Conservation (phyloP, 495 filamentous ascomycete genomes). For the Talaromyces thailandensis region DNA sequence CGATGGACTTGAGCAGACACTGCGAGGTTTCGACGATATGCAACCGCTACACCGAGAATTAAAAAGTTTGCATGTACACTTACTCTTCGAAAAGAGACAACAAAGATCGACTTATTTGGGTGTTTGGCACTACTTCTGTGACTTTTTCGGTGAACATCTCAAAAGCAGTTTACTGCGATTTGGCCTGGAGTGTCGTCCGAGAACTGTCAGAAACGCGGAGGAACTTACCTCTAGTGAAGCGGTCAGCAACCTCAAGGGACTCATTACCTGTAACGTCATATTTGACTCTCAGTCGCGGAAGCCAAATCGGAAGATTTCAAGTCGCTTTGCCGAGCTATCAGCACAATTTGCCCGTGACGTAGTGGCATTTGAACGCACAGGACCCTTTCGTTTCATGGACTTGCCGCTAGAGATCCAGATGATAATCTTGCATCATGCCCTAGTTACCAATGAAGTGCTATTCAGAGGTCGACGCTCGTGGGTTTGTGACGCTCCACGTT, state of each 20-base stretch:
- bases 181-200: slow-evolving; percentile 17
- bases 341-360: not conserved
- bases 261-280: slow-evolving; percentile 13
- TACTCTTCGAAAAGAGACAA: not conserved
- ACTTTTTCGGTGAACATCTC: slow-evolving; percentile 7
- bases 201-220: slow-evolving; percentile 10
- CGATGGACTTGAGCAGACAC: slow-evolving; percentile 7
- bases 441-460: slow-evolving; percentile 12
- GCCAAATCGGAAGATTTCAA: not conserved
- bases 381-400: slow-evolving; percentile 14
- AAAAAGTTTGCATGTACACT: slow-evolving; percentile 14
- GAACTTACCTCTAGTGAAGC: slow-evolving; percentile 8
- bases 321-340: slow-evolving; percentile 5
- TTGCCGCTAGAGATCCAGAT: slow-evolving; percentile 22
- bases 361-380: not conserved
- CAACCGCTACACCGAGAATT: slow-evolving; percentile 8
- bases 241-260: not conserved
- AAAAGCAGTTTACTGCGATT: slow-evolving; percentile 11
- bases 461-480: not conserved
- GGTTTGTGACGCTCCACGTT: too few relatives aligned
- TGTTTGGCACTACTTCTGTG: slow-evolving; percentile 16
- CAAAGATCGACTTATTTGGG: slow-evolving; percentile 6
- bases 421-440: slow-evolving; percentile 14
- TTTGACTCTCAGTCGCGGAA: slow-evolving; percentile 10
- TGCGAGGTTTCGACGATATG: slow-evolving; percentile 9